Percentiles rank a stretch among this genome's conserved stretches.
phyloP scores from a whole-genome alignment of 2,329 filamentous ascomycete species.

The Ophiocordyceps unilateralis region DNA sequence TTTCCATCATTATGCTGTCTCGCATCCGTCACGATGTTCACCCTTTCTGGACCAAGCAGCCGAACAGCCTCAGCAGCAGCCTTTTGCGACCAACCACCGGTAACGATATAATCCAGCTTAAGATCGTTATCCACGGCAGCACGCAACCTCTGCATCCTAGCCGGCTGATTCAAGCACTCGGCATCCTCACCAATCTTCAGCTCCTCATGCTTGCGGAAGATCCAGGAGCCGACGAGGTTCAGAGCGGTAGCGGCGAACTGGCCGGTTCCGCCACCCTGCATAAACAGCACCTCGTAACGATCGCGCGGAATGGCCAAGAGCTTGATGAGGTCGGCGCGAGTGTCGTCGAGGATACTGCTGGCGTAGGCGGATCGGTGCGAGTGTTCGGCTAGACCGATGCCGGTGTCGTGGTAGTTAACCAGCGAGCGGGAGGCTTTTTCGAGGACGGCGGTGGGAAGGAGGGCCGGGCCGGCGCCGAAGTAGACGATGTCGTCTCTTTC shows the following conservation, averaged over 20 bases:
- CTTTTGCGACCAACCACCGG: slow-evolving; percentile 77
- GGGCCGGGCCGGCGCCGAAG: slow-evolving; percentile 83
- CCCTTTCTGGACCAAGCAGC: slow-evolving; percentile 57
- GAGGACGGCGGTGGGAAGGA: slow-evolving; percentile 65
- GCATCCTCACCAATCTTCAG: slow-evolving; percentile 36
- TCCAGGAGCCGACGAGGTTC: slow-evolving; percentile 73
- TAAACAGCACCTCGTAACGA: slow-evolving; percentile 76
- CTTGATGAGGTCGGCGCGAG: slow-evolving; percentile 54
- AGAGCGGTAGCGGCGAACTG: slow-evolving; percentile 73
- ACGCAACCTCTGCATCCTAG: slow-evolving; percentile 40
- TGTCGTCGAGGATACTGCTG: slow-evolving; percentile 58
- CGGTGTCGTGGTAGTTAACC: slow-evolving; percentile 64
- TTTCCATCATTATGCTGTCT: slow-evolving; percentile 54
- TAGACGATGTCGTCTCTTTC: slow-evolving; percentile 49
- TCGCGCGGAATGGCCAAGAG: slow-evolving; percentile 66
- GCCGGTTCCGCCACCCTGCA: slow-evolving; percentile 73
- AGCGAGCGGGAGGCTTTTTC: slow-evolving; percentile 61
- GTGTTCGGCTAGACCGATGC: slow-evolving; percentile 77
- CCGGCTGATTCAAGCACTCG: slow-evolving; percentile 27
- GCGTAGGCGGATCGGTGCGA: slow-evolving; percentile 74
- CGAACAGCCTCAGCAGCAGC: slow-evolving; percentile 68
- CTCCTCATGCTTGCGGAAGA: slow-evolving; percentile 46
- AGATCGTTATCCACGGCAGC: slow-evolving; percentile 51
- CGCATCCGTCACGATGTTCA: slow-evolving; percentile 63
- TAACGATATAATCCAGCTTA: slow-evolving; percentile 78